These are phyloP conservation scores for Malania oleifera DNA, from an alignment of 164 flowering plant species.

Conservation along the genomic window DNA sequence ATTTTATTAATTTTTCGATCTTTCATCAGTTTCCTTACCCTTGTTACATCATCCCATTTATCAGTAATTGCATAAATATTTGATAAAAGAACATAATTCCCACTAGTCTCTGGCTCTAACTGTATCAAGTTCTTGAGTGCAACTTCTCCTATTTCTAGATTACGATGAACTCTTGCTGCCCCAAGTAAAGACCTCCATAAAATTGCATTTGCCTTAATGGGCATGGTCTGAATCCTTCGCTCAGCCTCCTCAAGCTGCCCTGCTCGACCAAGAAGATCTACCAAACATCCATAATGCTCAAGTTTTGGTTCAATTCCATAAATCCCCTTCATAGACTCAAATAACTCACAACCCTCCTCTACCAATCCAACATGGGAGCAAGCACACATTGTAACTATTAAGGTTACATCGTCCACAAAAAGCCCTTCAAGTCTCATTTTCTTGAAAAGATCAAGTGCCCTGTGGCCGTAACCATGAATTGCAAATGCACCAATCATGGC, in stretches of 20 bases:
- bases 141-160: slow-evolving; percentile 41
- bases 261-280: slow-evolving; percentile 62
- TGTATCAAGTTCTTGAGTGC: slow-evolving; percentile 36
- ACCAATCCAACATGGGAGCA: slow-evolving; percentile 62
- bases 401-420: slow-evolving; percentile 45
- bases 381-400: slow-evolving; percentile 41
- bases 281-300: slow-evolving; percentile 62
- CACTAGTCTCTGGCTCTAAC: slow-evolving; percentile 56
- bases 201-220: slow-evolving; percentile 58
- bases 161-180: slow-evolving; percentile 51
- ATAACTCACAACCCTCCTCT: slow-evolving; percentile 35
- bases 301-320: slow-evolving; percentile 46
- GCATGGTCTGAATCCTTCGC: slow-evolving; percentile 33
- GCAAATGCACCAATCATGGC: slow-evolving; percentile 62
- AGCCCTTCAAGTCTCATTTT: slow-evolving; percentile 37
- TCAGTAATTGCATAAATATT: slow-evolving; percentile 37
- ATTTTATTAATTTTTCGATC: slow-evolving; percentile 27
- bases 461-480: slow-evolving; percentile 43
- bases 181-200: slow-evolving; percentile 61
- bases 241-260: slow-evolving; percentile 47
- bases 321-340: slow-evolving; percentile 36
- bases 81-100: slow-evolving; percentile 60
- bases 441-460: slow-evolving; percentile 39
- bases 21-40: slow-evolving; percentile 38
- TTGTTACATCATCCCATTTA: slow-evolving; percentile 33